Conservation (phyloP, 768 basidiomycete species). For the Pleurotus eryngii region DNA sequence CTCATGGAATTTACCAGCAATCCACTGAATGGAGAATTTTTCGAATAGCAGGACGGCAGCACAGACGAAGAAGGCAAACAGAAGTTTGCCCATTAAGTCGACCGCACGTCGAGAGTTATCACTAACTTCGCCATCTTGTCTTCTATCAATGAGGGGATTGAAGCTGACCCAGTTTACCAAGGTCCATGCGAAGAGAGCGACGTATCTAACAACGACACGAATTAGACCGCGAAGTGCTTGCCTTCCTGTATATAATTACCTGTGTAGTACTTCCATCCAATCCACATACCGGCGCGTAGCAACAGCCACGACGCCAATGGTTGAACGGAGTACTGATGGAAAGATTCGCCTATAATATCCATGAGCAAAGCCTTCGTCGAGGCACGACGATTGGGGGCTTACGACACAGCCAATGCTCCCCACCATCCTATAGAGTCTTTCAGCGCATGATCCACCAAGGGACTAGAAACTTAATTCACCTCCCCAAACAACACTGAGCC, state of each 20-base stretch:
- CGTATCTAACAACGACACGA: constrained; percentile 33
- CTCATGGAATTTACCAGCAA: constrained; percentile 81
- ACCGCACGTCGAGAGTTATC: constrained; percentile 39
- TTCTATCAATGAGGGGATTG: constrained; percentile 58
- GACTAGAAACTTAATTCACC: constrained; percentile 35
- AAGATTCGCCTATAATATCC: constrained; percentile 37
- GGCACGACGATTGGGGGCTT: constrained; percentile 29
- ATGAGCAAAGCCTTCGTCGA: constrained; percentile 10
- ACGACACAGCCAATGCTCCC: constrained; percentile 66
- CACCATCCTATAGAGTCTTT: constrained; percentile 59
- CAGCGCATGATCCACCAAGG: neutral
- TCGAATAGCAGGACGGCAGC: constrained; percentile 70
- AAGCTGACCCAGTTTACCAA: constrained; percentile 68
- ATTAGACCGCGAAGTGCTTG: too few relatives aligned
- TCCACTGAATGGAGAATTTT: constrained; percentile 85
- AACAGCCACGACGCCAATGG: constrained; percentile 73
- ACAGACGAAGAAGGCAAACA: constrained; percentile 73
- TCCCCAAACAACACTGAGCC: constrained; percentile 77
- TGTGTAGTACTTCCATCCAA: constrained; percentile 64
- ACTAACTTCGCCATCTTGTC: constrained; percentile 28
- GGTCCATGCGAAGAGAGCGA: constrained; percentile 68
- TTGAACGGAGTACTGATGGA: constrained; percentile 52
- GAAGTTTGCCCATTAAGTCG: constrained; percentile 55
- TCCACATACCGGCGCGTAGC: constrained; percentile 73
- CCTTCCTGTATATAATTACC: constrained; percentile 30